These are phyloP conservation scores for Cutaneotrichosporon sp. DNA, from an alignment of 1,284 basidiomycete species.

Conservation along the genomic window DNA sequence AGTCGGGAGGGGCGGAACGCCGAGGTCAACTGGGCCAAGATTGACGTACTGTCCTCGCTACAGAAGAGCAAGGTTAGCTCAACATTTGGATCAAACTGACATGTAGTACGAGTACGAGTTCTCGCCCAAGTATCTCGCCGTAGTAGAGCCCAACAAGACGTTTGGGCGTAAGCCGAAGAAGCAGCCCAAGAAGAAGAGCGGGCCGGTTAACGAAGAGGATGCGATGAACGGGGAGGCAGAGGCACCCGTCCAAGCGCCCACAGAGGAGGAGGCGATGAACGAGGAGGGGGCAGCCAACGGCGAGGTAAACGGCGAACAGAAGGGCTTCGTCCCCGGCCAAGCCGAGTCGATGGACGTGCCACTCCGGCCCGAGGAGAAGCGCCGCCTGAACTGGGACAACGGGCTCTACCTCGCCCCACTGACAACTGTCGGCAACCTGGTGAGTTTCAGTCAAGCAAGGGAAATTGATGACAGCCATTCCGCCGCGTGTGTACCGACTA, in stretches of 20 bases:
- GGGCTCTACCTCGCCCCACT: conserved; percentile 92
- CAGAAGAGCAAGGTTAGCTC: conserved; percentile 64
- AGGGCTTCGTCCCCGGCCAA: conserved; percentile 40
- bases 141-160: conserved; percentile 57
- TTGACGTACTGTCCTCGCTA: conserved; percentile 61
- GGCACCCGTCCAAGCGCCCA: conserved; percentile 28
- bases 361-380: conserved; percentile 76
- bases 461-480: conserved; percentile 67
- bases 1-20: conserved; percentile 63
- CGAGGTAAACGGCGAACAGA: conserved; percentile 30
- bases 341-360: conserved; percentile 53
- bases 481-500: conserved; percentile 80
- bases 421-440: conserved; percentile 92
- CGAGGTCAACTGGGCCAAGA: conserved; percentile 72
- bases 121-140: conserved; percentile 66
- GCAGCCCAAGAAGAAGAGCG: conserved; percentile 12
- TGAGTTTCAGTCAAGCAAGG: conserved; percentile 50
- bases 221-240: conserved; percentile 28
- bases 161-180: conserved; percentile 31
- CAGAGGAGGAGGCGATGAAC: conserved; percentile 31
- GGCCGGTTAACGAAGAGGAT: conserved; percentile 46
- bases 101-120: conserved; percentile 62
- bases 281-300: conserved; percentile 32
- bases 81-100: neutral
- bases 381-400: conserved; percentile 77